These are phyloP conservation scores for Sporothrix globosa DNA, from an alignment of 2,329 filamentous ascomycete genomes.

Conservation along the genomic window DNA sequence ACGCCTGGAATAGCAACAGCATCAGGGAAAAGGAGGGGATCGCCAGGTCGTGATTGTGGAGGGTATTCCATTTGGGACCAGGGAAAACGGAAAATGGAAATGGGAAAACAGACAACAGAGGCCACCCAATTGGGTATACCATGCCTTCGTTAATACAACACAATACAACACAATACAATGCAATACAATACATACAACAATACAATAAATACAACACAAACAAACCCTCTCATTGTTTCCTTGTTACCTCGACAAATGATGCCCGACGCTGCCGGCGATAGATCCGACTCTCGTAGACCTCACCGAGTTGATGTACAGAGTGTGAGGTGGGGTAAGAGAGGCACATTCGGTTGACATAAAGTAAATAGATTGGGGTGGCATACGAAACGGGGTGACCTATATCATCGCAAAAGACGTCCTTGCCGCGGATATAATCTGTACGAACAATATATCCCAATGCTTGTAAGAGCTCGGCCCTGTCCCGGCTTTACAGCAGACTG, in stretches of 20 bases:
- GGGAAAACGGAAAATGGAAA: neutral
- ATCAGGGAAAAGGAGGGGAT: neutral
- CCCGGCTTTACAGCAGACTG: neutral
- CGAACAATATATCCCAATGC: no score
- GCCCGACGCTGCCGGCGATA: constrained; percentile 6
- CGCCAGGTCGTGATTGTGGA: neutral
- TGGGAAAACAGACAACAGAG: no score
- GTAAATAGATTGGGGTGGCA: constrained; percentile 9
- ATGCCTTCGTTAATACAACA: no score
- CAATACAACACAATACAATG: neutral
- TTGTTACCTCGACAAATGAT: neutral
- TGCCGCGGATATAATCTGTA: neutral
- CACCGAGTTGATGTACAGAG: neutral
- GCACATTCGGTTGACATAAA: neutral
- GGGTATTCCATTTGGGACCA: constrained; percentile 5
- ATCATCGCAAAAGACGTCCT: neutral
- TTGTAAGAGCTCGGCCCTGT: neutral
- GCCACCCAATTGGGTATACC: no score
- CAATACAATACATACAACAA: neutral
- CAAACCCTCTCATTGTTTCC: neutral
- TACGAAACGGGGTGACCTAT: neutral
- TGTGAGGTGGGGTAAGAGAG: neutral
- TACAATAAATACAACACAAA: neutral
- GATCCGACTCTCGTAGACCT: neutral
- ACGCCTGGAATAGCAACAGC: neutral